These are phyloP conservation scores for Limnanthes douglasii DNA, from an alignment of 345 rosid genomes.

Conservation along the genomic window DNA sequence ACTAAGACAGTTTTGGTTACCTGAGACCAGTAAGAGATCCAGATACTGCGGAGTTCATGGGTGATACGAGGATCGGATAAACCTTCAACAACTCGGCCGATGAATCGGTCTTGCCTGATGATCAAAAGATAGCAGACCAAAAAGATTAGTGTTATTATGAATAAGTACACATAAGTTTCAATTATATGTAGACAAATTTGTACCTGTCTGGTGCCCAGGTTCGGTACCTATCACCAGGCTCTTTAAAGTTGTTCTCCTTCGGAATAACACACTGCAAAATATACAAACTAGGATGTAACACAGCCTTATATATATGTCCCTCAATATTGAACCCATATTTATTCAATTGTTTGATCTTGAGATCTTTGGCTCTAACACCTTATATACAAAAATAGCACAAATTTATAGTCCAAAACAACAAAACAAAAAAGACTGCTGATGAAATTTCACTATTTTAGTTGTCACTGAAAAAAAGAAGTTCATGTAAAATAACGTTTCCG, in stretches of 20 bases:
- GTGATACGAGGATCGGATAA: constrained; percentile 68
- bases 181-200: background rate
- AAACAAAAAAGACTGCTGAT: no score
- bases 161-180: background rate
- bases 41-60: constrained; percentile 56
- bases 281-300: constrained; percentile 2
- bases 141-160: background rate
- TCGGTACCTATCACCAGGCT: constrained; percentile 77
- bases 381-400: no score
- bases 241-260: constrained; percentile 85
- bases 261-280: constrained; percentile 42
- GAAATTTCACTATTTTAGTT: no score
- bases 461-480: no score
- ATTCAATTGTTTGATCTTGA: no score
- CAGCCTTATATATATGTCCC: no score
- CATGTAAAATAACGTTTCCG: no score
- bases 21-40: constrained; percentile 84
- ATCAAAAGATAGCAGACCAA: background rate
- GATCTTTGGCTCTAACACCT: no score
- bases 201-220: constrained; percentile 80
- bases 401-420: no score
- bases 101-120: constrained; percentile 68
- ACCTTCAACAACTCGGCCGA: constrained; percentile 54
- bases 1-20: constrained; percentile 16
- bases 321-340: no score